phyloP scores from a whole-genome alignment of 1,139 yeast genomes.

The Debaryomycetaceae sp. region DNA sequence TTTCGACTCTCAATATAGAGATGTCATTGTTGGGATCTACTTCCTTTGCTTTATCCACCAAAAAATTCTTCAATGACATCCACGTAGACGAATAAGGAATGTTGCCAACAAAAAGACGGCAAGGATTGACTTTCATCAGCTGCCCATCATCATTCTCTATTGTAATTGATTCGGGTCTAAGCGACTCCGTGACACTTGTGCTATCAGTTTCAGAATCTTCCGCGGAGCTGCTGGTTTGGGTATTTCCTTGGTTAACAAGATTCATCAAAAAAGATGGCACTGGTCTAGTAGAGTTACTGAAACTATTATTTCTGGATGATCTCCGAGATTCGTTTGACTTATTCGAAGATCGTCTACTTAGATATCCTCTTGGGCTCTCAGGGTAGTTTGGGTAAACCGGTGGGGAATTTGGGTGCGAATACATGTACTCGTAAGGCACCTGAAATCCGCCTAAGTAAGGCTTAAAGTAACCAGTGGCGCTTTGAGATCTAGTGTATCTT shows the following conservation, averaged over 20 bases:
- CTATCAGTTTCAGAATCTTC: background rate
- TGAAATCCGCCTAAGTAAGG: constrained; percentile 4
- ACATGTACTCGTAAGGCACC: constrained; percentile 5
- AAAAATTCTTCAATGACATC: constrained; percentile 50
- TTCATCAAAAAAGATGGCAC: constrained; percentile 33
- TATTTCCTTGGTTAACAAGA: constrained; percentile 14
- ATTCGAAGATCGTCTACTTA: constrained; percentile 7
- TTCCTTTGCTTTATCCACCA: constrained; percentile 34
- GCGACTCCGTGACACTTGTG: constrained; percentile 2
- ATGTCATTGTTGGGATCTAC: constrained; percentile 24
- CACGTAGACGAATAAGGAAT: constrained; percentile 57
- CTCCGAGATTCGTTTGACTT: constrained; percentile 10
- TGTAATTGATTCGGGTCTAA: constrained; percentile 12
- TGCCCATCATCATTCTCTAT: constrained; percentile 29
- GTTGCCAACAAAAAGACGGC: constrained; percentile 50
- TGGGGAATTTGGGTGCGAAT: constrained; percentile 1
- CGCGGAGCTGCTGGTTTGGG: background rate
- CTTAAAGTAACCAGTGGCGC: constrained; percentile 2
- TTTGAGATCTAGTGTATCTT: background rate
- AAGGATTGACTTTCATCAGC: constrained; percentile 32
- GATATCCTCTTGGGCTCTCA: constrained; percentile 5
- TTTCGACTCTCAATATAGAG: constrained; percentile 50
- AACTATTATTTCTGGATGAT: constrained; percentile 10
- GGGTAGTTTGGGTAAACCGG: constrained; percentile 2
- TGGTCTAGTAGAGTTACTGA: constrained; percentile 9